Evolutionary conservation across 2,329 filamentous ascomycete genomes (phyloP).

Genomic region (Ophiostoma fasciatum): DNA sequence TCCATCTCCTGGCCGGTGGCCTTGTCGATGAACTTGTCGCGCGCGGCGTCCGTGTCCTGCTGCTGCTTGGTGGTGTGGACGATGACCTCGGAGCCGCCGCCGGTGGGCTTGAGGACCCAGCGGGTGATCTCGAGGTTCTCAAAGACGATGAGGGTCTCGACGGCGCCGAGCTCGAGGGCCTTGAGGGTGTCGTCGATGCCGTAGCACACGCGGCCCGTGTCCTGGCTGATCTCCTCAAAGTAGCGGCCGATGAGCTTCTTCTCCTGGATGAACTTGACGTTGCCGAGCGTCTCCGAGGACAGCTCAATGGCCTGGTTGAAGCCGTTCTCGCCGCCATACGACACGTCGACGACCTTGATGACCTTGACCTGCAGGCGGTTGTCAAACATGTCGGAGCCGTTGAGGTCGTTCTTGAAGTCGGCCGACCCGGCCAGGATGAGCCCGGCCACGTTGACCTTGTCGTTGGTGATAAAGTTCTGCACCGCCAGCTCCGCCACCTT

Average conservation of each 20-base stretch:
- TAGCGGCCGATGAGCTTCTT: conserved; percentile 99
- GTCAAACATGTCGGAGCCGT: conserved; percentile 96
- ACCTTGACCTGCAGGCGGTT: conserved; percentile 83
- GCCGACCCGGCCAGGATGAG: conserved; percentile 92
- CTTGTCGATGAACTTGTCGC: conserved; percentile 85
- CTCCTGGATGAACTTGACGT: conserved; percentile 99
- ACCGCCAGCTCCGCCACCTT: conserved; percentile 97
- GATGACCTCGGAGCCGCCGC: conserved; percentile 54
- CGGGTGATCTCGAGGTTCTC: conserved; percentile 94
- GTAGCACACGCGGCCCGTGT: conserved; percentile 94
- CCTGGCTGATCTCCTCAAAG: conserved; percentile 97
- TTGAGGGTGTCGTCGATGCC: conserved; percentile 96
- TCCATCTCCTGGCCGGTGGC: conserved; percentile 97
- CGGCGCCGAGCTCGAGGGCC: conserved; percentile 86
- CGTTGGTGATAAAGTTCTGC: conserved; percentile 95
- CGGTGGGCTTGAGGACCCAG: conserved; percentile 77
- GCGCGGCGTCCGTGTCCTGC: conserved; percentile 57
- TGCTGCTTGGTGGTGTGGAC: conserved; percentile 81
- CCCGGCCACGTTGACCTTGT: conserved; percentile 96
- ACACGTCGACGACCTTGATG: conserved; percentile 98
- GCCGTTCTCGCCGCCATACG: conserved; percentile 96
- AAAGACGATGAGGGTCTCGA: conserved; percentile 88
- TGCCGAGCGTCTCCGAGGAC: conserved; percentile 86
- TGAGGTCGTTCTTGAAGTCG: conserved; percentile 99
- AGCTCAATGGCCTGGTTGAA: conserved; percentile 99